phyloP scores from a whole-genome alignment of 2,329 filamentous ascomycete genomes.

The Setomelanomma holmii region DNA sequence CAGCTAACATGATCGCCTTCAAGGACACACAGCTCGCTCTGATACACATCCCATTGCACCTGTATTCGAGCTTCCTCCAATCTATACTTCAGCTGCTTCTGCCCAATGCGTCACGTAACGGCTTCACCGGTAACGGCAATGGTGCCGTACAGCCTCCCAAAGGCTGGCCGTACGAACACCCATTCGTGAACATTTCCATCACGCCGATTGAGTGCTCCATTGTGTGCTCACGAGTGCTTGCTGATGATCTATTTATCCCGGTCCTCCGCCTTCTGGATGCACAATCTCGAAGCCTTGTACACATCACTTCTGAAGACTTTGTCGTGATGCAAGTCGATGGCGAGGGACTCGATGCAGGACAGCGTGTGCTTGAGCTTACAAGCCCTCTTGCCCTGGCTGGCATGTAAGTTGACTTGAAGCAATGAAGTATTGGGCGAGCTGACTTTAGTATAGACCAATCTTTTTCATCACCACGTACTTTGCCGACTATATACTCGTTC shows the following conservation, averaged over 20 bases:
- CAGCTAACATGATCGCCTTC: slow-evolving; percentile 46
- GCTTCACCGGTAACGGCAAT: slow-evolving; percentile 29
- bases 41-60: slow-evolving; percentile 84
- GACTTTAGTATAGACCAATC: slow-evolving; percentile 67
- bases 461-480: slow-evolving; percentile 99
- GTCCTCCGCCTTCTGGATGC: slow-evolving; percentile 69
- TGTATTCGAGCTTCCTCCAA: slow-evolving; percentile 81
- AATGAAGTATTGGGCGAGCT: slow-evolving; percentile 2
- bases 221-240: slow-evolving; percentile 81
- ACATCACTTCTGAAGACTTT: slow-evolving; percentile 83
- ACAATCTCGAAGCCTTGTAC: slow-evolving; percentile 57
- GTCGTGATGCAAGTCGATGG: slow-evolving; percentile 89
- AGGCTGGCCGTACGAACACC: slow-evolving; percentile 65
- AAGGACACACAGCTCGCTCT: slow-evolving; percentile 88
- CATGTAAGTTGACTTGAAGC: slow-evolving; percentile 62
- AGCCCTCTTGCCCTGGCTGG: slow-evolving; percentile 89
- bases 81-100: slow-evolving; percentile 86
- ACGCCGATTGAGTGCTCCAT: slow-evolving; percentile 93
- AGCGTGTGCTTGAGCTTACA: slow-evolving; percentile 88
- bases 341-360: slow-evolving; percentile 88
- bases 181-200: slow-evolving; percentile 91
- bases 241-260: slow-evolving; percentile 76
- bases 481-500: slow-evolving; percentile 94
- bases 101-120: slow-evolving; percentile 59
- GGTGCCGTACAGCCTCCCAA: slow-evolving; percentile 44